Evolutionary conservation across 306 rosid species (phyloP).

Genomic region (Ormosia emarginata): DNA sequence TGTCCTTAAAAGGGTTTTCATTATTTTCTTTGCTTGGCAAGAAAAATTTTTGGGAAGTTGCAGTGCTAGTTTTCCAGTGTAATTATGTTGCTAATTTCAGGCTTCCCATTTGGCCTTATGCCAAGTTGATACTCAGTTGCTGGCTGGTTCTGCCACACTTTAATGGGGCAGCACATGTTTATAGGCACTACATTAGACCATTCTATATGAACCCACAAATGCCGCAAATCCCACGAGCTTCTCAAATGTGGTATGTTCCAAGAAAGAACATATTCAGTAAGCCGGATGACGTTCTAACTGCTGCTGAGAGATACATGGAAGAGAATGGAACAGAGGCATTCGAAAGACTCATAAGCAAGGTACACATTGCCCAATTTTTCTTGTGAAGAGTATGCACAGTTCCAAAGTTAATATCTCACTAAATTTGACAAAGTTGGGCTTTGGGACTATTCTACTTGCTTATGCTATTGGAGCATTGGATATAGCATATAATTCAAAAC

Average conservation of each 20-base stretch:
- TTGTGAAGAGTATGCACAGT: neutral
- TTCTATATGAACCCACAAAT: conserved; percentile 78
- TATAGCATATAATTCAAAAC: neutral
- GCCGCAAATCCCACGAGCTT: conserved; percentile 24
- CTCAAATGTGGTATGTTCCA: conserved; percentile 80
- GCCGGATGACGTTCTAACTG: conserved; percentile 70
- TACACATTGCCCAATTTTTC: neutral
- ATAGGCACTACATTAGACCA: conserved; percentile 67
- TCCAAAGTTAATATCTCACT: neutral
- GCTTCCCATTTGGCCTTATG: conserved; percentile 81
- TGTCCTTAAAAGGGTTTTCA: neutral
- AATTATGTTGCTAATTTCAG: conserved; percentile 34
- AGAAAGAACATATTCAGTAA: conserved; percentile 56
- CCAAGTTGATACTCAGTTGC: conserved; percentile 69
- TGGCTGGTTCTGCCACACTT: conserved; percentile 96
- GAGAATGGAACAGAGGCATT: conserved; percentile 80
- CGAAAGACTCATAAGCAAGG: conserved; percentile 81
- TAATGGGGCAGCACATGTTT: conserved; percentile 88
- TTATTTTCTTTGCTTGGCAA: neutral
- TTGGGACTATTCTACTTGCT: neutral
- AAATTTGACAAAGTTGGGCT: neutral
- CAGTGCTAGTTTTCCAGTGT: neutral
- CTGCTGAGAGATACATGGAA: conserved; percentile 80
- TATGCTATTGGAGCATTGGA: neutral
- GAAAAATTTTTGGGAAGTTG: neutral